Percentiles rank a stretch among this genome's conserved stretches.
Evolutionary conservation across 2,329 filamentous ascomycete species (phyloP).

Genomic region (Stachybotrys chlorohalonatus): DNA sequence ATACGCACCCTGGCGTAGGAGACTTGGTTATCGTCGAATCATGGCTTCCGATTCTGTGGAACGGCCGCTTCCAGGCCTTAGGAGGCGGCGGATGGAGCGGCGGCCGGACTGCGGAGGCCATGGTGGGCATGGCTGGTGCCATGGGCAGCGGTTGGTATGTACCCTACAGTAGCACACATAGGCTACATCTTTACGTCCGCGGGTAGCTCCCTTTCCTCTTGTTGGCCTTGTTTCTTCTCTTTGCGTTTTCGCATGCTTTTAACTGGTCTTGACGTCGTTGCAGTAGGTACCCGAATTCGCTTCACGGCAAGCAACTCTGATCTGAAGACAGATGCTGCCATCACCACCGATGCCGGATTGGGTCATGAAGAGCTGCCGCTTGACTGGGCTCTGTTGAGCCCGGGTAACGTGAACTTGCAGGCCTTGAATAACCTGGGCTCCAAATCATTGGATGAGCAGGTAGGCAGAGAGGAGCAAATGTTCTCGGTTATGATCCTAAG

Average conservation of each 20-base stretch:
- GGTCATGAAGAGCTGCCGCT: neutral
- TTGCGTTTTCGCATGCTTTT: no score
- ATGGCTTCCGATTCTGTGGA: conserved; percentile 7
- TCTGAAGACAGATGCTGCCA: no score
- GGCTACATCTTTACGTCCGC: no score
- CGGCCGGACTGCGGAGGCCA: neutral
- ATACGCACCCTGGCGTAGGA: conserved; percentile 8
- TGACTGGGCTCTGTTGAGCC: neutral
- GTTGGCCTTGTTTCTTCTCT: no score
- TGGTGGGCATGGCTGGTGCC: neutral
- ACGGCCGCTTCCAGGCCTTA: conserved; percentile 6
- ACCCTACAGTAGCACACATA: no score
- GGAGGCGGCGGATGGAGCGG: conserved; percentile 9
- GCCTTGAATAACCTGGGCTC: neutral
- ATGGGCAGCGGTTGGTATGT: conserved; percentile 2
- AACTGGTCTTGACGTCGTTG: no score
- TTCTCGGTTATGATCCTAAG: neutral
- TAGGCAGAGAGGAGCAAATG: neutral
- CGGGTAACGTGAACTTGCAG: neutral
- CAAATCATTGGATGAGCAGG: neutral
- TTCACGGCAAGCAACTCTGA: no score
- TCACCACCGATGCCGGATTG: neutral
- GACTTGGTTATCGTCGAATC: conserved; percentile 7
- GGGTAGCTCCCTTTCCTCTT: no score
- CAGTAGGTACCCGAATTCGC: no score